Conservation (phyloP, 495 filamentous ascomycete genomes). For the Penicillium waksmanii region DNA sequence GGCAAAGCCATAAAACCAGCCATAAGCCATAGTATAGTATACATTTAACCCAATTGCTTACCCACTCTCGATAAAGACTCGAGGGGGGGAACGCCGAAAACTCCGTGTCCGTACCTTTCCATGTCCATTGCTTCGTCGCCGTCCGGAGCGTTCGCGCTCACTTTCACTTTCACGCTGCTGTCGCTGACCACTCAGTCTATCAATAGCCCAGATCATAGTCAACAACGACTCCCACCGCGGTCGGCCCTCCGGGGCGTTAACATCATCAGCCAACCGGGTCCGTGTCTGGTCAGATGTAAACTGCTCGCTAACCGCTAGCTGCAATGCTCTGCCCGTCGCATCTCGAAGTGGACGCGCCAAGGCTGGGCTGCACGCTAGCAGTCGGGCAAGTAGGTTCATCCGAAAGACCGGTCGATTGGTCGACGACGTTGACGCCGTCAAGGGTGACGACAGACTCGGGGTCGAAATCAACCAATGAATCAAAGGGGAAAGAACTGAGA, state of each 20-base stretch:
- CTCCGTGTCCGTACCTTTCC: constrained; percentile 34
- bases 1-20: neutral
- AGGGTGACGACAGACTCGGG: constrained; percentile 50
- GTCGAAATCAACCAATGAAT: constrained; percentile 85
- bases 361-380: constrained; percentile 82
- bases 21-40: neutral
- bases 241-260: constrained; percentile 34
- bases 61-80: constrained; percentile 26
- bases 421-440: constrained; percentile 32
- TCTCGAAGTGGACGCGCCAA: constrained; percentile 88
- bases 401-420: constrained; percentile 57
- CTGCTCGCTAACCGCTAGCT: constrained; percentile 55
- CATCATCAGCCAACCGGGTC: constrained; percentile 28
- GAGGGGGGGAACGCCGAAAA: constrained; percentile 43
- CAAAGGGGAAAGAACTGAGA: constrained; percentile 71
- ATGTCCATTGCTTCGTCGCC: constrained; percentile 45
- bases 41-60: constrained; percentile 29
- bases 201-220: constrained; percentile 51
- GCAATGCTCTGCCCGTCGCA: constrained; percentile 91
- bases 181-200: constrained; percentile 44
- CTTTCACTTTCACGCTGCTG: constrained; percentile 10
- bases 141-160: constrained; percentile 32
- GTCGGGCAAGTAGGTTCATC: constrained; percentile 58
- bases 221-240: constrained; percentile 51
- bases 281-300: constrained; percentile 30